These are phyloP conservation scores for Waltergamsia citrina DNA, from an alignment of 2,329 filamentous ascomycete species.

Conservation along the genomic window DNA sequence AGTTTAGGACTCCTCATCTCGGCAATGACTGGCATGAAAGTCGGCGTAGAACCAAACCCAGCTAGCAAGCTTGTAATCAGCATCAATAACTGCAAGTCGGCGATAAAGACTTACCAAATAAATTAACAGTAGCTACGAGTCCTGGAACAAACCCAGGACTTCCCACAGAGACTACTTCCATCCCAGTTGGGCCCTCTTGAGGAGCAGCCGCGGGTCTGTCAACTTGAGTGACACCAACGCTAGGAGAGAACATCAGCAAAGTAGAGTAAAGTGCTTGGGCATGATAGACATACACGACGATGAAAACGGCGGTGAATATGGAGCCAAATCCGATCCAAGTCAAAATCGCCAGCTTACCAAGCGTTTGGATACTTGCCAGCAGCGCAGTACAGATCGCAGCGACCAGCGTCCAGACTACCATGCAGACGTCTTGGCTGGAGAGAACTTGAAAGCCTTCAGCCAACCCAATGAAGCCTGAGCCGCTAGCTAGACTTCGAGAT, in stretches of 20 bases:
- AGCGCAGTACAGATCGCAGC: conserved; percentile 13
- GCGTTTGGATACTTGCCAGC: conserved; percentile 17
- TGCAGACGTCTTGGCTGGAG: conserved; percentile 10
- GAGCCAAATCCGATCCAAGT: conserved; percentile 17
- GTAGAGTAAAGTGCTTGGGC: neutral
- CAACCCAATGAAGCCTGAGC: conserved; percentile 13
- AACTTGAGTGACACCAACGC: conserved; percentile 15
- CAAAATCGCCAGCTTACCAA: conserved; percentile 16
- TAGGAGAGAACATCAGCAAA: conserved; percentile 1
- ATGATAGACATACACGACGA: conserved; percentile 16
- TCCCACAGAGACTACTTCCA: conserved; percentile 17
- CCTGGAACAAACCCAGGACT: conserved; percentile 12
- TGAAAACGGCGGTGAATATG: conserved; percentile 16
- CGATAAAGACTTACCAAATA: conserved; percentile 10
- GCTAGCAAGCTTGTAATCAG: conserved; percentile 3
- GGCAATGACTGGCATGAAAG: conserved; percentile 13
- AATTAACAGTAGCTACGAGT: conserved; percentile 12
- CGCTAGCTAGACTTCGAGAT: conserved; percentile 10
- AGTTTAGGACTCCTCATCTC: conserved; percentile 10
- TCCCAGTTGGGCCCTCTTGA: conserved; percentile 13
- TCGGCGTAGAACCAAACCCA: conserved; percentile 11
- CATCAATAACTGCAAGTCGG: neutral
- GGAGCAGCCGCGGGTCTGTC: conserved; percentile 5
- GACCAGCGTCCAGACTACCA: conserved; percentile 12
- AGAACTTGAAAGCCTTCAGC: conserved; percentile 12